Evolutionary conservation across 306 rosid species (phyloP).

Genomic region (Neltuma alba): DNA sequence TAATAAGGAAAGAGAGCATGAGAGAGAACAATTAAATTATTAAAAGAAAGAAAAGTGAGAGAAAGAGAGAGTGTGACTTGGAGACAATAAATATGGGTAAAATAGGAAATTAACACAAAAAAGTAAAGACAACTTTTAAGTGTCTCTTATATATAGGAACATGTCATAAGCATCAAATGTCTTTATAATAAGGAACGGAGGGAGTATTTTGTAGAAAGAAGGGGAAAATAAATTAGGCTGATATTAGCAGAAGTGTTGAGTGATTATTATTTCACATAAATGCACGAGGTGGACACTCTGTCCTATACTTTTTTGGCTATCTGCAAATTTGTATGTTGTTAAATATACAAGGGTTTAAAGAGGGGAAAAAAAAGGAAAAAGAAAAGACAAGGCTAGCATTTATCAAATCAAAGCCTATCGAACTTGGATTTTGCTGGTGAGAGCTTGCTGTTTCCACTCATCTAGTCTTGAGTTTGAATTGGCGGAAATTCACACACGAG

Average conservation of each 20-base stretch:
- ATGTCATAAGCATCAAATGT: too few species aligned
- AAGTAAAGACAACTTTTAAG: too few species aligned
- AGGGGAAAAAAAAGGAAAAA: neutral
- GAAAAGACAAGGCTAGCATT: neutral
- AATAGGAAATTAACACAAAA: too few species aligned
- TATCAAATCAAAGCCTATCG: neutral
- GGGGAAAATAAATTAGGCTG: neutral
- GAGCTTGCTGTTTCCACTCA: neutral
- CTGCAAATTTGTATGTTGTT: neutral
- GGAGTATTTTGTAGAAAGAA: constrained; percentile 14
- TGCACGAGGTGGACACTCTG: neutral
- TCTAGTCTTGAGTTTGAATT: neutral
- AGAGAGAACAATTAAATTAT: too few species aligned
- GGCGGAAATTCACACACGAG: neutral
- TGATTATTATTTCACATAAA: neutral
- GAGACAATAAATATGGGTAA: too few species aligned
- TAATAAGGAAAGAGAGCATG: too few species aligned
- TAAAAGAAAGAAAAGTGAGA: too few species aligned
- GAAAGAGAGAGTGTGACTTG: too few species aligned
- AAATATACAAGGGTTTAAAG: neutral
- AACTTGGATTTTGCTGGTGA: neutral
- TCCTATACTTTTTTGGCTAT: neutral
- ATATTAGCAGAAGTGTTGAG: neutral
- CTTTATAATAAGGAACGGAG: too few species aligned
- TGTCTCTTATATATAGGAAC: too few species aligned